Percentiles rank a stretch among this genome's conserved stretches.
These are phyloP conservation scores for Pezicula radicicola DNA, from an alignment of 2,329 filamentous ascomycete species.

Conservation along the genomic window DNA sequence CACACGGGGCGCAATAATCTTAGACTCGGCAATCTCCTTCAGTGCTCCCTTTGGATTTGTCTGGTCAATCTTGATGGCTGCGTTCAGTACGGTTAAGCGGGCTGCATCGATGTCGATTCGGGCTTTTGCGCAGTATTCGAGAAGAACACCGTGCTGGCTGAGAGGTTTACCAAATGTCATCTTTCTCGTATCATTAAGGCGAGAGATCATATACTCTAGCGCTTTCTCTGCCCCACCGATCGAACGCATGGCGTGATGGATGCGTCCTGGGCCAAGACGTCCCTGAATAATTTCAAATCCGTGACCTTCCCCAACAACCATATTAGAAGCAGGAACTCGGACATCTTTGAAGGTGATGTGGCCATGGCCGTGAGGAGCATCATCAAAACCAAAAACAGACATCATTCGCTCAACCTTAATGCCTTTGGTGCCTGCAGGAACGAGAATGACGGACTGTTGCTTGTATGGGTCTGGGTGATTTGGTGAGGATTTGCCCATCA, in stretches of 20 bases:
- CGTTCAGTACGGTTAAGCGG: conserved; percentile 83
- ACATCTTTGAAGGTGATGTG: conserved; percentile 85
- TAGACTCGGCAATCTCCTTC: conserved; percentile 88
- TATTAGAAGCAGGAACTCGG: conserved; percentile 74
- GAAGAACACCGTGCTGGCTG: conserved; percentile 81
- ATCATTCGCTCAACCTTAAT: conserved; percentile 85
- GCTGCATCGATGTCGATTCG: conserved; percentile 90
- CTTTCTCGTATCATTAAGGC: conserved; percentile 85
- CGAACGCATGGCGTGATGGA: conserved; percentile 92
- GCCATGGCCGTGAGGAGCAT: conserved; percentile 38
- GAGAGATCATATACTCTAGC: conserved; percentile 86
- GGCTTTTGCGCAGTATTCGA: conserved; percentile 86
- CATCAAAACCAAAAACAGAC: conserved; percentile 9
- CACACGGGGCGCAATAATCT: conserved; percentile 79
- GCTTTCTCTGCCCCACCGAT: conserved; percentile 84
- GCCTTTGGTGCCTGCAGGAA: conserved; percentile 73
- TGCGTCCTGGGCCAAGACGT: conserved; percentile 88
- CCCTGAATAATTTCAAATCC: conserved; percentile 98
- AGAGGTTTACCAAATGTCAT: conserved; percentile 84
- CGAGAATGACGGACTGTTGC: conserved; percentile 87
- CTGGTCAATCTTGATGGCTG: conserved; percentile 87
- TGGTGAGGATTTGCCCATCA: conserved; percentile 86
- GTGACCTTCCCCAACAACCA: conserved; percentile 84
- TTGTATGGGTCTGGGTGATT: conserved; percentile 73
- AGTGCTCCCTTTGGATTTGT: conserved; percentile 80